Evolutionary conservation across 768 basidiomycete genomes (phyloP).

Genomic region (Brasilioporus rufonigricans): DNA sequence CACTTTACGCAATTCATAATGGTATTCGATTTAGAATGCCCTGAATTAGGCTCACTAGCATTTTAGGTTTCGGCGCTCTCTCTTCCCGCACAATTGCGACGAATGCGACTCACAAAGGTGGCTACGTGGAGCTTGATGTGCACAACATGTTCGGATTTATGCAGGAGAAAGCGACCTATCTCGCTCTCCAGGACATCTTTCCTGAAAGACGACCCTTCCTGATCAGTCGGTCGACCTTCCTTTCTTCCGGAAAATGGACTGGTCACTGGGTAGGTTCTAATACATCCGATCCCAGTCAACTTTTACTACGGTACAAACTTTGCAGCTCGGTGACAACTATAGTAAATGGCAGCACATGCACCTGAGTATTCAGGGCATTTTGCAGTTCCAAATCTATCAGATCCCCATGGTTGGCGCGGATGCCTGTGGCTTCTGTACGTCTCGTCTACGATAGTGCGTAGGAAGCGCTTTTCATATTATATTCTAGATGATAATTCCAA

Average conservation of each 20-base stretch:
- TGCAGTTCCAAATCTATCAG: conserved; percentile 80
- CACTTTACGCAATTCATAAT: conserved; percentile 72
- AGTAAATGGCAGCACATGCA: conserved; percentile 70
- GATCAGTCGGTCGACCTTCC: conserved; percentile 65
- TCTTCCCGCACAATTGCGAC: conserved; percentile 56
- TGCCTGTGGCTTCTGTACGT: conserved; percentile 37
- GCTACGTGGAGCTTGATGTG: conserved; percentile 58
- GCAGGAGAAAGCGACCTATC: conserved; percentile 63
- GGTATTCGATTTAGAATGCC: conserved; percentile 34
- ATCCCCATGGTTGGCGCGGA: conserved; percentile 82
- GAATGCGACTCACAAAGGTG: conserved; percentile 65
- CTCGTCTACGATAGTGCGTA: background rate
- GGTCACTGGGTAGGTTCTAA: conserved; percentile 56
- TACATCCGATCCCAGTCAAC: background rate
- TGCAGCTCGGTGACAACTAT: conserved; percentile 68
- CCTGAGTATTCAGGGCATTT: conserved; percentile 67
- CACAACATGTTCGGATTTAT: conserved; percentile 71
- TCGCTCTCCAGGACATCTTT: conserved; percentile 49
- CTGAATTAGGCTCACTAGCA: background rate
- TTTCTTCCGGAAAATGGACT: conserved; percentile 63
- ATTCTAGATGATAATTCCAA: conserved; percentile 3
- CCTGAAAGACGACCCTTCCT: conserved; percentile 65
- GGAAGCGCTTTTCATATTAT: conserved; percentile 5
- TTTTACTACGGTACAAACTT: conserved; percentile 28
- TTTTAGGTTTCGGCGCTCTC: conserved; percentile 48